Evolutionary conservation across 2,329 filamentous ascomycete species (phyloP), one percentile per base, ranked within the genome.

Genomic region (Aspergillus flavus): DNA sequence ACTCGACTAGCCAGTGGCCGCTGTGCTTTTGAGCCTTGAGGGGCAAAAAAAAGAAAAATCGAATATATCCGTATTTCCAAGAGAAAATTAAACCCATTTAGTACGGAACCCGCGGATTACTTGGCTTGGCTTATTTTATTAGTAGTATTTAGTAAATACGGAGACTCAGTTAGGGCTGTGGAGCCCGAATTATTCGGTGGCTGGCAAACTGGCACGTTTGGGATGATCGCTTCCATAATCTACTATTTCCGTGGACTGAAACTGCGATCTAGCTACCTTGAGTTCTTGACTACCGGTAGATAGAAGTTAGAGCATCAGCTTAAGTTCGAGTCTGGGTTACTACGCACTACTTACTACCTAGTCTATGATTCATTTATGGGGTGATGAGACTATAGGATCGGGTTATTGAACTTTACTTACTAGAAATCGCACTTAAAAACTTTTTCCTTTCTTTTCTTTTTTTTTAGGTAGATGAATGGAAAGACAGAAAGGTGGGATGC

Each of bases 141-240:
- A 16, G 34, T 36, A 36, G 9, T 46, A 28, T 28, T 28, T 28
- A 28, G 26, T 28, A 28, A 28, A 5, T 28, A 28, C 21, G 26
- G 26, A 28, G 6, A 23, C 21, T 23, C 21, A 23, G 21, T 23
- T 28, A 52, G 26, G 46, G 46, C 46, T 30, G 46, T 52, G 46
- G 46, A 52, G 46, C 26, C 46, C 26, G 14, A 28, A 50, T 26
- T 52, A 19, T 32, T 52, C 26, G 26, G 46, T 52, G 46, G 46
- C 46, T 52, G 46, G 46, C 46, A 52, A 30, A 52, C 46, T 52
- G 26, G 46, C 46, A 52, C 46, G 46, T 52, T 52, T 16, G 26
- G 19, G 46, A 52, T 52, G 46, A 52, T 52, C 23, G 45, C 45
- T 36, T 28, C 45, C 23, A 26, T 19, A 43, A 21, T 10, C 16